Conservation (phyloP, 306 rosid species). For the Lathyrus sativus region DNA sequence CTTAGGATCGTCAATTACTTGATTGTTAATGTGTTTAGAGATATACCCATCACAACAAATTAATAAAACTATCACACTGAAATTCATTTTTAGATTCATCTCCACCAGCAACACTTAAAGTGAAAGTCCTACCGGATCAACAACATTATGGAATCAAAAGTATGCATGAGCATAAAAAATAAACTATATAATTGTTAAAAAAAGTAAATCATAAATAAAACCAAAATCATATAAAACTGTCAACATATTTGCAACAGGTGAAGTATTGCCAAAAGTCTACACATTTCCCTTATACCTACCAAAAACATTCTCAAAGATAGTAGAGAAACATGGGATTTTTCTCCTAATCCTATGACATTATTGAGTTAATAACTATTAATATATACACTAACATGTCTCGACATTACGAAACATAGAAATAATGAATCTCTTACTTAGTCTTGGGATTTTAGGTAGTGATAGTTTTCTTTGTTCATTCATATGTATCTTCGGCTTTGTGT, state of each 20-base stretch:
- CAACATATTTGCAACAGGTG: background rate
- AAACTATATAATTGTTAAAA: background rate
- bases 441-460: conserved; percentile 13
- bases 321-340: background rate
- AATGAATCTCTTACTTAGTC: conserved; percentile 34
- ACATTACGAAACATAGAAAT: background rate
- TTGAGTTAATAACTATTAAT: background rate
- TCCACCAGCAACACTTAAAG: too few species aligned
- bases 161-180: background rate
- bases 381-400: background rate
- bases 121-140: too few species aligned
- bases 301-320: background rate
- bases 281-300: background rate
- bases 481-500: conserved; percentile 34
- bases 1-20: too few species aligned
- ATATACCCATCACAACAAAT: too few species aligned
- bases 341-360: background rate
- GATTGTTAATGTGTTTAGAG: too few species aligned
- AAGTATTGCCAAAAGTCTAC: background rate
- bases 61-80: too few species aligned
- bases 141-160: background rate
- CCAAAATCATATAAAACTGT: background rate
- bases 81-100: too few species aligned
- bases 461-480: conserved; percentile 31
- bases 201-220: background rate